Evolutionary conservation across 1,139 yeast species (phyloP).

Genomic region (Chernovozyma sophiae-reginae): DNA sequence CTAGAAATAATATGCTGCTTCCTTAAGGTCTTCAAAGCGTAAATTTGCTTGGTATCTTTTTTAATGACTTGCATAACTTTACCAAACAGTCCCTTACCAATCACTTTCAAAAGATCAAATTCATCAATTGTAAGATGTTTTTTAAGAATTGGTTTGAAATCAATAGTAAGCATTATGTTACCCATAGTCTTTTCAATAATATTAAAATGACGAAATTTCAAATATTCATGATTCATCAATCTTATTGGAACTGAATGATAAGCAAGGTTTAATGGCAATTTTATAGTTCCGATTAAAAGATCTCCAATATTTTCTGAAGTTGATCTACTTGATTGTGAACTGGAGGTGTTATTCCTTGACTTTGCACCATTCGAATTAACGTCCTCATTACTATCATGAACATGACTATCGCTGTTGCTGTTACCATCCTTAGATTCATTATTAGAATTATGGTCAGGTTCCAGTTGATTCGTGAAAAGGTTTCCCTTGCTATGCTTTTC

Average conservation of each 20-base stretch:
- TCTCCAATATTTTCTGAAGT: conserved; percentile 29
- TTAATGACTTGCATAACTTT: conserved; percentile 98
- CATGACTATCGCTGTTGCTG: no score
- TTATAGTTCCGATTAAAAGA: conserved; percentile 40
- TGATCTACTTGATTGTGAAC: neutral
- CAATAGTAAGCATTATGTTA: conserved; percentile 66
- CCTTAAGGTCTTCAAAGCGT: conserved; percentile 89
- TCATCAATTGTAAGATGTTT: conserved; percentile 82
- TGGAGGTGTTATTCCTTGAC: neutral
- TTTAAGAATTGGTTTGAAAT: conserved; percentile 66
- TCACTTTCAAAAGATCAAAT: conserved; percentile 87
- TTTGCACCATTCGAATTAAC: neutral
- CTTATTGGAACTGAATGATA: conserved; percentile 36
- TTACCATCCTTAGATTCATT: neutral
- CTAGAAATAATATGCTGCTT: conserved; percentile 92
- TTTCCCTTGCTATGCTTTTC: conserved; percentile 29
- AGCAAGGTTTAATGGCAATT: conserved; percentile 39
- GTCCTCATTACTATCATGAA: neutral
- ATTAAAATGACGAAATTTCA: conserved; percentile 38
- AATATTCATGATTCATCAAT: conserved; percentile 44
- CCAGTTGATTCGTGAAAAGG: conserved; percentile 23
- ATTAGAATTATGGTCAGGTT: no score
- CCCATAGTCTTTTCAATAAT: conserved; percentile 32
- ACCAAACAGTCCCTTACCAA: conserved; percentile 97
- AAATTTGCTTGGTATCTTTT: conserved; percentile 89